Evolutionary conservation across 225 moss, liverwort and hornwort genomes (phyloP).

Genomic region (Pseudoscleropodium purum): DNA sequence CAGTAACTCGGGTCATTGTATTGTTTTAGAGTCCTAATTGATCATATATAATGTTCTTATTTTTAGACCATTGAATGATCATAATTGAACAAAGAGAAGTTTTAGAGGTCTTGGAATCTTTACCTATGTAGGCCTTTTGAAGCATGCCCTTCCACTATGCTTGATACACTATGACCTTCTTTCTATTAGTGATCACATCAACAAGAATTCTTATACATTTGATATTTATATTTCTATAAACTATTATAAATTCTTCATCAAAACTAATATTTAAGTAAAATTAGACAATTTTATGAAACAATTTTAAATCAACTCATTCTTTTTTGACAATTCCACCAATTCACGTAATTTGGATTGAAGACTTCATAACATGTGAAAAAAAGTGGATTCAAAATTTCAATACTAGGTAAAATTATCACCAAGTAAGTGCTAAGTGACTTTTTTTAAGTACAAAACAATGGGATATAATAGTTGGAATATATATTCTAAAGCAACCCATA

Average conservation of each 20-base stretch:
- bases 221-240: not conserved
- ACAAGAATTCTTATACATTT: not conserved
- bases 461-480: not conserved
- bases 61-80: not conserved
- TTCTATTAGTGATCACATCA: not conserved
- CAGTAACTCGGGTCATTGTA: not conserved
- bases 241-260: not conserved
- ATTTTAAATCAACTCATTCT: not conserved
- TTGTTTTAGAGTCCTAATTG: not conserved
- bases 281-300: not conserved
- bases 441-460: not conserved
- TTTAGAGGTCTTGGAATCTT: rapidly evolving
- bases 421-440: not conserved
- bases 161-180: not conserved
- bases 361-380: not conserved
- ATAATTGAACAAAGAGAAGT: not conserved
- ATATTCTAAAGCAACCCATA: not conserved
- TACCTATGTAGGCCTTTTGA: rapidly evolving
- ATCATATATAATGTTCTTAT: no score
- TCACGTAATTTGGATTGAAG: not conserved
- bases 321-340: not conserved
- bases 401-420: not conserved
- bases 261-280: not conserved
- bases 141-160: not conserved
- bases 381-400: not conserved